Evolutionary conservation across 2,329 filamentous ascomycete species (phyloP), one percentile per base, ranked within the genome.

Genomic region (Penicillium sp.): DNA sequence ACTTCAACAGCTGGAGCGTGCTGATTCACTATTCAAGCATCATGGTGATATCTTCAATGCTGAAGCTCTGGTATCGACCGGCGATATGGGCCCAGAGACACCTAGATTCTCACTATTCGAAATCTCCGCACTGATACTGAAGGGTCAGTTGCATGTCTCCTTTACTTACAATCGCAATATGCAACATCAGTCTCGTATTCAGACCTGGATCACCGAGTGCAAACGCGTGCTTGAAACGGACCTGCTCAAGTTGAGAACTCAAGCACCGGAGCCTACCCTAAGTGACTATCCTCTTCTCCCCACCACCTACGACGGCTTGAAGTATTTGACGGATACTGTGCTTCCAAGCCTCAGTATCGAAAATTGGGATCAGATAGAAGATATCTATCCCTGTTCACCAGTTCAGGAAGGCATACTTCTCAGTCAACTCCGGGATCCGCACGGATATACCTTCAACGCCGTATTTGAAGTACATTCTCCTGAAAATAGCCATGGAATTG

Each of bases 141-240:
- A 81, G 49, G 81, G 80, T 0, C 73, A 73, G 17, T 72, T 85
- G 21, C 79, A 80, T 38, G 76, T 84, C 21, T 79, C 80, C 0
- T 84, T 84, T 65, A 81, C 80, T 0, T 84, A 81, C 71, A 84
- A 84, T 64, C 70, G 75, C 7, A 68, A 79, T 38, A 84, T 83
- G 79, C 71, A 71, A 13, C 80, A 82, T 60, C 77, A 81, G 60
- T 64, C 70, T 0, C 70, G 73, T 1, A 80, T 85, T 41, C 69
- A 71, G 11, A 61, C 74, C 21, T 84, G 82, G 82, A 74, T 83
- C 3, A 64, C 72, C 1, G 69, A 74, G 47, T 84, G 77, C 64
- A 73, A 75, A 55, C 66, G 71, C 1, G 73, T 72, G 0, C 67
- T 83, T 66, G 72, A 77, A 71, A 56, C 64, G 64, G 61, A 73